Evolutionary conservation across 306 rosid genomes (phyloP).

Genomic region (Canavalia ensiformis): DNA sequence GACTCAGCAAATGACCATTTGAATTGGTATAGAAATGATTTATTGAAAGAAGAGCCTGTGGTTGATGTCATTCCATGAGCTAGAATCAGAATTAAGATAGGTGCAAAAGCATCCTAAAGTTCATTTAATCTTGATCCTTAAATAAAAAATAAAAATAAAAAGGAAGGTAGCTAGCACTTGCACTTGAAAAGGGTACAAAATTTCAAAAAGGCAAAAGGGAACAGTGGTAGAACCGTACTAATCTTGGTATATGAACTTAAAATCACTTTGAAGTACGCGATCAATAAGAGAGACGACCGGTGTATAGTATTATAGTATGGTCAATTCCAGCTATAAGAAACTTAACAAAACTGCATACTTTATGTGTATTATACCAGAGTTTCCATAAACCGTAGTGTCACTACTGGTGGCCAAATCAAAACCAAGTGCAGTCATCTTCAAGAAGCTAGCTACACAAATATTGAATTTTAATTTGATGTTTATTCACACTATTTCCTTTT

Average conservation of each 20-base stretch:
- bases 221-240: slow-evolving; percentile 51
- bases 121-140: slow-evolving; percentile 14
- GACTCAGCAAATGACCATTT: slow-evolving; percentile 46
- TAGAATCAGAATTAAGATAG: slow-evolving; percentile 18
- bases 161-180: slow-evolving; percentile 46
- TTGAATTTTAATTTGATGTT: not conserved
- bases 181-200: slow-evolving; percentile 62
- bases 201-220: slow-evolving; percentile 58
- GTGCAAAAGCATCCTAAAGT: slow-evolving; percentile 47
- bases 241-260: slow-evolving; percentile 45
- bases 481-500: not conserved
- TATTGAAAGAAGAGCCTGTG: slow-evolving; percentile 45
- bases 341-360: slow-evolving; percentile 28
- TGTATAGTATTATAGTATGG: slow-evolving; percentile 25
- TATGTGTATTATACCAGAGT: slow-evolving; percentile 11
- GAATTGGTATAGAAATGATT: slow-evolving; percentile 43
- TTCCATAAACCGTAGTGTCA: slow-evolving; percentile 6
- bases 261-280: slow-evolving; percentile 41
- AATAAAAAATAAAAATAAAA: not conserved
- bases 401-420: slow-evolving; percentile 6
- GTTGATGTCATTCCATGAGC: slow-evolving; percentile 50
- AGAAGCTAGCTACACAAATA: slow-evolving; percentile 22
- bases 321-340: slow-evolving; percentile 51
- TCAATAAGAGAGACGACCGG: slow-evolving; percentile 33
- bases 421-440: slow-evolving; percentile 38